Evolutionary conservation across 179 eudicot species (phyloP), one percentile per base, ranked within the genome.

Genomic region (Nepenthes alata): DNA sequence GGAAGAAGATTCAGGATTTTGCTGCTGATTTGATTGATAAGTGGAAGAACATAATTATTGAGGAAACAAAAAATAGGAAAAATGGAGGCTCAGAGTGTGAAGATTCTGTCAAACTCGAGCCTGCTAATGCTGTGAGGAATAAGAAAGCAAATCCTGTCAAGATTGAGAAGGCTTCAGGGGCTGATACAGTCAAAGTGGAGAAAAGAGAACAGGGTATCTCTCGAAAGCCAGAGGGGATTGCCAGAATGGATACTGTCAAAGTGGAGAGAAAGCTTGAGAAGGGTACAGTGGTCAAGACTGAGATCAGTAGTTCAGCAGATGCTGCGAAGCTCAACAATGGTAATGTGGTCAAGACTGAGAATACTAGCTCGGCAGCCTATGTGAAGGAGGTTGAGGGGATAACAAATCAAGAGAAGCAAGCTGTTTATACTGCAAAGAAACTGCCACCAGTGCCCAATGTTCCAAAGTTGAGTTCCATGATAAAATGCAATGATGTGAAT

Each of bases 11-110:
- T 61, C 83, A 80, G 74, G 67, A 70, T 55, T 68, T 72, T 67
- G 90, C 90, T 57, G 66, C 72, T 53, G 78, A 80, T 47, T 74
- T 82, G 70, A 77, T 87, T 58, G 84, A 75, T 67, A 73, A 71
- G 39, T 87, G 95, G 95, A 87, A 82, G 70, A 75, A 63, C 53
- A 77, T 87, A 57, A 77, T 84, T 45, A 70, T 82, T 37, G 67
- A 78, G 63, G 85, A 84, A 68, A 76, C 83, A 37, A 78, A 58
- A 54, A 77, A 65, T 41, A 84, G 77, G 78, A 80, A 70, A 77
- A 84, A 76, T 51, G 84, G 76, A 0, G 73, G 52, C 53, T 48
- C 67, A 14, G 61, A 53, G 47, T 55, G 62, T 48, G 70, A 70
- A 35, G 72, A 48, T 37, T 54, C 76, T 2, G 58, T 59, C 6